Conservation (phyloP, 75 land plant genomes). For the Isoetes taiwanensis region DNA sequence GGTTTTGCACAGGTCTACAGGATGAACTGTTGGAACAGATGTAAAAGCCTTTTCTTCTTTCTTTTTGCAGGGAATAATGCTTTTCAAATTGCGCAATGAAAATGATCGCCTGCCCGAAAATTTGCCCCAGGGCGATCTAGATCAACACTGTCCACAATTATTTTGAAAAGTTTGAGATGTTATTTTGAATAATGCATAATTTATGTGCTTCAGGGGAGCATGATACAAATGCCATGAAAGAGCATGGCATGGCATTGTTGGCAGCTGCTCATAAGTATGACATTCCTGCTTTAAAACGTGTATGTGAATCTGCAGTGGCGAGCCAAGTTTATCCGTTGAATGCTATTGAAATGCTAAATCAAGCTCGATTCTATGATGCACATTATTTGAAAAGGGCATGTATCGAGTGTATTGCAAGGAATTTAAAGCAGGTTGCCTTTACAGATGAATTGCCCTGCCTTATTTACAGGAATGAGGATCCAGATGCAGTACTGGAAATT, state of each 20-base stretch:
- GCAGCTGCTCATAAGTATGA: conserved; percentile 24
- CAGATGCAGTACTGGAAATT: conserved; percentile 16
- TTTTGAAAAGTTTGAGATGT: no score
- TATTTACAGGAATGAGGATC: conserved; percentile 13
- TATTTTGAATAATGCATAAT: no score
- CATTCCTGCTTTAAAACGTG: conserved; percentile 18
- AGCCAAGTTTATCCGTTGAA: conserved; percentile 12
- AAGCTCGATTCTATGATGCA: conserved; percentile 21
- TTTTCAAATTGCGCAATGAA: no score
- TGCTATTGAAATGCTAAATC: conserved; percentile 15
- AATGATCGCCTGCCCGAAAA: no score
- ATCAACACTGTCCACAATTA: no score
- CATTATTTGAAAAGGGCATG: conserved; percentile 11
- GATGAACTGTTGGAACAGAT: no score
- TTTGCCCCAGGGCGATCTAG: no score
- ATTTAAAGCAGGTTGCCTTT: conserved; percentile 17
- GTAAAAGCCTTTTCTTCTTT: no score
- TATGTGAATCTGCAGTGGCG: conserved; percentile 16
- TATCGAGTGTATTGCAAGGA: conserved; percentile 14
- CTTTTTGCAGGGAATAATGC: no score
- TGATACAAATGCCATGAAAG: conserved; percentile 18
- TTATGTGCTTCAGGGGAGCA: conserved; percentile 33
- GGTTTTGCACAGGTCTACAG: no score
- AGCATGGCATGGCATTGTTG: conserved; percentile 21
- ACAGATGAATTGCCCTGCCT: conserved; percentile 17